A percentile compares a stretch with the other conserved stretches of the same genome.
Conservation (phyloP, 1,284 basidiomycete species). For the Meira miltonrushii region DNA sequence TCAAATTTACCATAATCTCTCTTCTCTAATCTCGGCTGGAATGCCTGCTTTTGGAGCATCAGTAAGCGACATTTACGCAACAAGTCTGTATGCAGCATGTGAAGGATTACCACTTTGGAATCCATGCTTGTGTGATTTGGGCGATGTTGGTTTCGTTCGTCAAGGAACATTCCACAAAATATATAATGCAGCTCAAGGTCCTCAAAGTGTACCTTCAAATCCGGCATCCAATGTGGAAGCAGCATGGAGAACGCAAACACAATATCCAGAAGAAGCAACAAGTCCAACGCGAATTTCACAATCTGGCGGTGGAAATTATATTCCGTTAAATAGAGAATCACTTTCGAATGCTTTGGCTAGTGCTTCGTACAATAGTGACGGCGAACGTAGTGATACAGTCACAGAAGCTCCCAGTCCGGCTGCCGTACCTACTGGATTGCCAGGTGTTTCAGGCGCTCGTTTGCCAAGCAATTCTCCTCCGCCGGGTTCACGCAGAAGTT, state of each 20-base stretch:
- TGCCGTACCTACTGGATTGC: neutral
- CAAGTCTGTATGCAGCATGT: conserved; percentile 26
- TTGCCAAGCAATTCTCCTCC: neutral
- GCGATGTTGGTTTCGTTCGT: conserved; percentile 34
- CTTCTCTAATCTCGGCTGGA: too few species aligned
- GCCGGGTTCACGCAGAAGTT: neutral
- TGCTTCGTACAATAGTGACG: neutral
- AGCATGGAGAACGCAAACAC: conserved; percentile 12
- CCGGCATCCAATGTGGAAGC: conserved; percentile 25
- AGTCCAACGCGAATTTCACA: neutral
- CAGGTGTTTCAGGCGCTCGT: neutral
- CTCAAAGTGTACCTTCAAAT: conserved; percentile 14
- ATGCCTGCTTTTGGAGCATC: conserved; percentile 2
- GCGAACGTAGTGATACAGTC: neutral
- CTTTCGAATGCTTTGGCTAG: neutral
- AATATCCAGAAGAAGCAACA: neutral
- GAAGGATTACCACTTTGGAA: conserved; percentile 41
- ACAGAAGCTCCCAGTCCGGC: neutral
- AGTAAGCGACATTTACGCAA: conserved; percentile 28
- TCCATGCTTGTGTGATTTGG: conserved; percentile 28
- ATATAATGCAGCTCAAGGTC: conserved; percentile 34
- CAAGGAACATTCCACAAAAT: conserved; percentile 36
- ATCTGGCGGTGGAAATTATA: too few species aligned
- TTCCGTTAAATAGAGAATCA: too few species aligned
- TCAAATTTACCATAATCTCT: too few species aligned